Evolutionary conservation across 805 yeast genomes (phyloP), one percentile per base, ranked within the genome.

Genomic region (Teunomyces kruisii): DNA sequence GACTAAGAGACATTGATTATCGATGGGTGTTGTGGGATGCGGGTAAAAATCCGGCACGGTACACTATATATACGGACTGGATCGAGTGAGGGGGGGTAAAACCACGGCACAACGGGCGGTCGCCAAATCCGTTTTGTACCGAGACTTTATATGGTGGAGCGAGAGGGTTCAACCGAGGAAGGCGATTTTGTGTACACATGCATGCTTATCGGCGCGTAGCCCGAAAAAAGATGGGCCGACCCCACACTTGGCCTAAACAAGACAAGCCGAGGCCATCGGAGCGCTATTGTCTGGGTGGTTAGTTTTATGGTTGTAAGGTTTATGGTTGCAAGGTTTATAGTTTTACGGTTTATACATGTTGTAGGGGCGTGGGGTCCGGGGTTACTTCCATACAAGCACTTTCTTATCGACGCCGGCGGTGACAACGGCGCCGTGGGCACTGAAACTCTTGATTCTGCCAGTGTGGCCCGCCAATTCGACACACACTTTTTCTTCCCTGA

Each of bases 1-100:
- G 85, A n/a, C 83, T 59, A 40, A 78, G 74, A 6, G 79, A 69
- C 83, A 78, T 78, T 35, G 13, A 35, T n/a, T 17, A 16, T 8
- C n/a, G 16, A 6, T 9, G 16, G 22, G n/a, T 17, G n/a, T n/a
- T n/a, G n/a, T n/a, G 9, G 10, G 16, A 9, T 6, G 17, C 12
- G 4, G 12, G 12, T 12, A n/a, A 19, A 12, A 13, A 9, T 35
- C 4, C 12, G 26, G 38, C 13, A 12, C 16, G 8, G 12, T 32
- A 17, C 12, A 8, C 26, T 32, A 32, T 32, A 35, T 35, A 32
- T 32, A 32, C 17, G 13, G 22, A 22, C n/a, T n/a, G n/a, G n/a
- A n/a, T n/a, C n/a, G n/a, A n/a, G n/a, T 17, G 17, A 2, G 9
- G 19, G 22, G 28, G 27, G 38, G 38, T 22, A 22, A 16, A n/a